Evolutionary conservation across 108 stramenopile genomes (phyloP).

Genomic region (Nannochloropsis gaditana): DNA sequence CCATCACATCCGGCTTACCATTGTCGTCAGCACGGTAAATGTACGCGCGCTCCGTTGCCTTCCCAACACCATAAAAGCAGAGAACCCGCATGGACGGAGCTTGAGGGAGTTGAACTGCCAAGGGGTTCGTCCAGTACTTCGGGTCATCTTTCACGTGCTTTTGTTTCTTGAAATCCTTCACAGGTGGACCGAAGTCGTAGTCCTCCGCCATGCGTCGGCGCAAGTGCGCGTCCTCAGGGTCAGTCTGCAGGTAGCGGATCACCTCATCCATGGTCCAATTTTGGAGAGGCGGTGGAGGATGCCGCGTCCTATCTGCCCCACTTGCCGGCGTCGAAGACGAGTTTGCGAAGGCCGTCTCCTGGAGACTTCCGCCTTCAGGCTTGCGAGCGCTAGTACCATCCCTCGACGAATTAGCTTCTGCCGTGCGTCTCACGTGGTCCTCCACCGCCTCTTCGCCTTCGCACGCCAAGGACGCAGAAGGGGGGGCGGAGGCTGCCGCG

Average conservation of each 20-base stretch:
- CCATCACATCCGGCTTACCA: constrained; percentile 55
- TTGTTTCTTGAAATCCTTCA: not conserved
- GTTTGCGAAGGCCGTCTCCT: not conserved
- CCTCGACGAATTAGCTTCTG: no score
- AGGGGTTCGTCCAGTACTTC: constrained; percentile 63
- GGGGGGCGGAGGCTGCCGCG: not conserved
- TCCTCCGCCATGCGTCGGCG: not conserved
- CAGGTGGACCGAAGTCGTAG: not conserved
- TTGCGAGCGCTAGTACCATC: not conserved
- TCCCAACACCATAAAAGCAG: constrained; percentile 74
- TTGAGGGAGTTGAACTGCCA: constrained; percentile 63
- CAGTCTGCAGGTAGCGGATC: not conserved
- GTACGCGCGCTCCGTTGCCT: constrained; percentile 62
- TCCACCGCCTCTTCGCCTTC: no score
- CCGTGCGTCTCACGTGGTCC: no score
- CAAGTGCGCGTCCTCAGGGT: not conserved
- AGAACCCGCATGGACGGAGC: constrained; percentile 75
- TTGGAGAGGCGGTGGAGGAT: not conserved
- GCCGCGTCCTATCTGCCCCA: not conserved
- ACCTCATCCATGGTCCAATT: constrained; percentile 5
- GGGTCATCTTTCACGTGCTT: constrained; percentile 10
- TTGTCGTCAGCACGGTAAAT: constrained; percentile 62
- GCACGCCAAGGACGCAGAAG: not conserved
- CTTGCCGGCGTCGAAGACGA: not conserved
- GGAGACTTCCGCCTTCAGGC: not conserved